Base-by-base conservation (phyloP, 768 basidiomycete species). In the Agaricus bisporus region DNA sequence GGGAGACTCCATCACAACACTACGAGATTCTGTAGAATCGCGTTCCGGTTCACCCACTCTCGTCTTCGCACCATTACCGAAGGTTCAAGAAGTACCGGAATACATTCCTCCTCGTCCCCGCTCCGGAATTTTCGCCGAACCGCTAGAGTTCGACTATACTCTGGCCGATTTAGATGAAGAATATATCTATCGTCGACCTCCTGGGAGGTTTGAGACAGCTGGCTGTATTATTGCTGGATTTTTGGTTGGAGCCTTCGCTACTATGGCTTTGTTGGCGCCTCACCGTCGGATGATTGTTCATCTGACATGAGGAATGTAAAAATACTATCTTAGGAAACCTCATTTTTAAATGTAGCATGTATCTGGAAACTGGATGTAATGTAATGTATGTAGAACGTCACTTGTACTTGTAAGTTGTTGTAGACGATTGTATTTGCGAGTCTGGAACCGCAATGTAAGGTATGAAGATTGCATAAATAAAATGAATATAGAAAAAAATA, bases 211-310 rank as follows among this genome's bases (percentile, higher is more conserved):
- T 5, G 72, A 73, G 39, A 70, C 68, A 4, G 68, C 73, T 3
- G 70, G 70, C 10, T 70, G 68, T 52, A 55, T 73, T 15, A 69
- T 73, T 22, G 70, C 83, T 18, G 85, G 84, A 36, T 80, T 86
- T 60, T 68, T 86, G 46, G 61, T 69, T 39, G 69, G 69, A 18
- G 67, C 69, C 8, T 65, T 69, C 51, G 58, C 68, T 36, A 71
- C 69, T 6, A 56, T 68, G 15, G 64, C 66, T 45, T 47, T 71
- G 9, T 60, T 71, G 43, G 63, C 66, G 12, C 65, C 69, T 35
- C 69, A 69, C 49, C 66, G 67, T 55, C 63, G 63, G 60, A 65
- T 65, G 55, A 54, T 71, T 51, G 50, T 71, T 15, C 65, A 63
- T 46, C 59, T 68, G 58, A 69, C 69, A 11, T 42, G 35, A 47